Base-by-base conservation (phyloP, 208 protist genomes). In the Acanthamoeba polyphaga region DNA sequence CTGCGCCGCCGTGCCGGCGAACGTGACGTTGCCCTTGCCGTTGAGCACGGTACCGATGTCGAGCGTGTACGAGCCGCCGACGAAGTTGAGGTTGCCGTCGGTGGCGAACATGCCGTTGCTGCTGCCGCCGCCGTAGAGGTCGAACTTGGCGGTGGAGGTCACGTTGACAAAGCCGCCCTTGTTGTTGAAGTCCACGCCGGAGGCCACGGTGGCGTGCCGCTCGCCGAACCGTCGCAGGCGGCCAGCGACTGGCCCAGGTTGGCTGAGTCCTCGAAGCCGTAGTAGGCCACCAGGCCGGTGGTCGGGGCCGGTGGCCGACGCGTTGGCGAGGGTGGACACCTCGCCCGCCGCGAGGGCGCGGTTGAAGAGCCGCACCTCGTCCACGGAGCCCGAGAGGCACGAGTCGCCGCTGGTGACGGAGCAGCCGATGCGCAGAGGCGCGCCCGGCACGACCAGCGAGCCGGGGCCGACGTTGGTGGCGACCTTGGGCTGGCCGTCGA, bases 351-450 rank as follows among this genome's bases (percentile, higher is more conserved):
- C 29, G 19, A 93, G 88, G 46, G 66, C 88, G 55, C 88, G 88
- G 15, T 53, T 93, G 70, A 58, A 93, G 88, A 93, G 38, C 3
- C 88, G 58, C 43, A 93, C 88, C 70, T 93, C 88, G 66, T 93
- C 88, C 46, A 93, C 32, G 46, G 62, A 34, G 7, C 88, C 88
- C 7, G 62, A 10, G 12, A 93, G 51, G 88, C 88, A 93, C 27
- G 34, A 29, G 27, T 80, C 88, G 64, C 70, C 70, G 88, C 70
- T 62, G 43, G 24, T 55, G 64, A 80, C 43, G 10, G 88, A 93
- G 70, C 88, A 93, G 43, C 88, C 88, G 46, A 93, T 93, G 46
- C 88, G 62, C 64, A 93, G 70, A 53, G 88, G 88, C 24, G 88
- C 88, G 70, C 88, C 88, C 10, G 24, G 12, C 13, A 93, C 70